A percentile compares a stretch with the other conserved stretches of the same genome.
These are phyloP conservation scores for Colletotrichum sidae DNA, from an alignment of 2,329 filamentous ascomycete genomes.

Conservation along the genomic window DNA sequence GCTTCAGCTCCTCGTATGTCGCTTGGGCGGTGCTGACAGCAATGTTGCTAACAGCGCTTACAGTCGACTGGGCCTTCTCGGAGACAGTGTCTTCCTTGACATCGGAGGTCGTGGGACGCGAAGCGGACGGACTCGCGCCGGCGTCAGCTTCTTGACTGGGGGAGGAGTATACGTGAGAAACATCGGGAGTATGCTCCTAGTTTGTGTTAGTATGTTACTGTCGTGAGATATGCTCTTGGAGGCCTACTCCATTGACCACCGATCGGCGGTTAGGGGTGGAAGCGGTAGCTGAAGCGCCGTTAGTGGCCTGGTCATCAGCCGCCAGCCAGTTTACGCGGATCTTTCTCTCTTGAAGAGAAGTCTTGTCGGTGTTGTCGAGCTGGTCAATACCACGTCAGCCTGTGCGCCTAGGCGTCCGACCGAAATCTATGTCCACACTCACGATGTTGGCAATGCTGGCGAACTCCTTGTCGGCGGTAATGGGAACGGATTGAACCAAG, in stretches of 20 bases:
- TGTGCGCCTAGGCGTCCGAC: slow-evolving; percentile 11
- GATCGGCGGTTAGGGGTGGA: slow-evolving; percentile 57
- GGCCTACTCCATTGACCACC: slow-evolving; percentile 48
- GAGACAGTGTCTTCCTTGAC: slow-evolving; percentile 45
- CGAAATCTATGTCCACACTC: slow-evolving; percentile 38
- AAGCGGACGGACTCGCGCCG: slow-evolving; percentile 43
- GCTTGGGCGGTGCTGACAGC: slow-evolving; percentile 57
- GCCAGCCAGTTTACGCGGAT: slow-evolving; percentile 90
- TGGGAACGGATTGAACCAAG: slow-evolving; percentile 90
- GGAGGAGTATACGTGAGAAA: slow-evolving; percentile 58
- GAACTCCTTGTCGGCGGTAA: slow-evolving; percentile 86
- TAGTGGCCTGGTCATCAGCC: slow-evolving; percentile 59
- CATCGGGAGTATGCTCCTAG: slow-evolving; percentile 57
- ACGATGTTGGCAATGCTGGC: slow-evolving; percentile 71
- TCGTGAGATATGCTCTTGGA: not conserved
- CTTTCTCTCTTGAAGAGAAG: slow-evolving; percentile 89
- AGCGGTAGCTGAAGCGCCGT: slow-evolving; percentile 39
- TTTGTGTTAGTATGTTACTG: slow-evolving; percentile 36
- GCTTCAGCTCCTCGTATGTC: slow-evolving; percentile 72
- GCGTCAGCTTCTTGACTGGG: slow-evolving; percentile 49
- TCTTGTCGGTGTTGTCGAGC: slow-evolving; percentile 86
- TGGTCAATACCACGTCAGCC: slow-evolving; percentile 49
- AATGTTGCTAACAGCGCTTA: slow-evolving; percentile 58
- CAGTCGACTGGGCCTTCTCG: slow-evolving; percentile 46
- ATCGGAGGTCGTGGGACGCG: slow-evolving; percentile 47